phyloP scores from a whole-genome alignment of 164 flowering plant genomes.

The Chloranthus sessilifolius region DNA sequence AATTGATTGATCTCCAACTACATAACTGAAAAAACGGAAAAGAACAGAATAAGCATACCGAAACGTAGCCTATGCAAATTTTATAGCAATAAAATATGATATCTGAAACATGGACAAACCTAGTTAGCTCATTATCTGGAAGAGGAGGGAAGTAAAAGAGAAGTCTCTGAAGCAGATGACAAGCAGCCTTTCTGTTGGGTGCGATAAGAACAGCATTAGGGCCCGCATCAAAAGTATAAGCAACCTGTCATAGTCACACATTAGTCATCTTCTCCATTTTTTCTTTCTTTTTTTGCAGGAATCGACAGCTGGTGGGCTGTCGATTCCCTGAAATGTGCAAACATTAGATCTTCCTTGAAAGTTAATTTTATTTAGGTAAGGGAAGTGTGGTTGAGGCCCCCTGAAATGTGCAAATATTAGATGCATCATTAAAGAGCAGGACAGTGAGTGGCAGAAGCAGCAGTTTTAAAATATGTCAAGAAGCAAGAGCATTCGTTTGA shows the following conservation, averaged over 20 bases:
- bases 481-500: too few relatives aligned
- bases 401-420: too few relatives aligned
- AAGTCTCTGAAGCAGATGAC: constrained; percentile 51
- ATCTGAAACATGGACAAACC: constrained; percentile 16
- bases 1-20: constrained; percentile 82
- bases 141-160: constrained; percentile 62
- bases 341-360: neutral
- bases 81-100: neutral
- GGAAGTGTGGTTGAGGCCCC: too few relatives aligned
- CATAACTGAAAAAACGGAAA: constrained; percentile 43
- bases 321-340: too few relatives aligned
- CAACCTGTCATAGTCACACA: constrained; percentile 57
- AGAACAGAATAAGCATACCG: neutral
- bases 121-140: constrained; percentile 41
- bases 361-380: too few relatives aligned
- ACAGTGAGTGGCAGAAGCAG: too few relatives aligned
- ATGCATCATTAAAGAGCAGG: too few relatives aligned
- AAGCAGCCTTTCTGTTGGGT: constrained; percentile 54
- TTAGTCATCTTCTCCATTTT: constrained; percentile 1
- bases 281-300: neutral
- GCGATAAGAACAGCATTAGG: constrained; percentile 89
- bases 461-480: too few relatives aligned
- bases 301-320: too few relatives aligned
- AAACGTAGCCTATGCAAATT: neutral
- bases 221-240: constrained; percentile 99